Evolutionary conservation across 2,329 filamentous ascomycete genomes (phyloP).

Genomic region (Berkeleyomyces basicola): DNA sequence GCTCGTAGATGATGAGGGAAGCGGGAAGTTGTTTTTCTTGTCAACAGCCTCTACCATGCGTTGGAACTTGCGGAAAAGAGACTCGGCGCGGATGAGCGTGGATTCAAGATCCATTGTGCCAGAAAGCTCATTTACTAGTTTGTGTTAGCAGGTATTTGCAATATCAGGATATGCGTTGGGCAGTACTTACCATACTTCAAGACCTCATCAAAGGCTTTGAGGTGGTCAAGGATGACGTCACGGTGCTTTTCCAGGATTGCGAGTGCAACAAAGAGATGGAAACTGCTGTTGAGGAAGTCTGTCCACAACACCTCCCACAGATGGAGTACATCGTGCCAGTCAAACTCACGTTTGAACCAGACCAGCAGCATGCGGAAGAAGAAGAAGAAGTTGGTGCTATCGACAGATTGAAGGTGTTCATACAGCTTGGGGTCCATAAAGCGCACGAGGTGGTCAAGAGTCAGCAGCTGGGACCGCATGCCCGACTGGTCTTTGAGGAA

Average conservation of each 20-base stretch:
- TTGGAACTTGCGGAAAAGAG: constrained; percentile 75
- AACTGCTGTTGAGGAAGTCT: constrained; percentile 73
- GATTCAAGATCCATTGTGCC: constrained; percentile 80
- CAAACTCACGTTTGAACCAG: constrained; percentile 97
- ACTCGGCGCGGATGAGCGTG: constrained; percentile 74
- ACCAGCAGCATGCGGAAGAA: constrained; percentile 98
- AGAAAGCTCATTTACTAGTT: constrained; percentile 78
- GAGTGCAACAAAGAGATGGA: constrained; percentile 85
- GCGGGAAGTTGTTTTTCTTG: constrained; percentile 76
- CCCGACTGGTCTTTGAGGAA: constrained; percentile 91
- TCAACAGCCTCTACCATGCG: constrained; percentile 81
- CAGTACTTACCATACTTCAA: constrained; percentile 68
- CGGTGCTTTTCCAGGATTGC: constrained; percentile 91
- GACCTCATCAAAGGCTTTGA: constrained; percentile 91
- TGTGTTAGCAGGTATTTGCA: background rate
- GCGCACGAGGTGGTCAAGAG: constrained; percentile 85
- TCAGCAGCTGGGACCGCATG: constrained; percentile 81
- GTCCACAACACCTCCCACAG: constrained; percentile 95
- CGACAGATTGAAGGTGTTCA: constrained; percentile 70
- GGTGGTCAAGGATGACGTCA: constrained; percentile 89
- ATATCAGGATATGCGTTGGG: too few relatives aligned
- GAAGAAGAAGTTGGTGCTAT: constrained; percentile 98
- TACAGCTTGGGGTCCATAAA: constrained; percentile 95
- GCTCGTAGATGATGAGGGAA: constrained; percentile 14
- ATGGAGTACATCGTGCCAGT: constrained; percentile 69